Conservation (phyloP, 2,329 filamentous ascomycete species). For the Huntiella moniliformis region DNA sequence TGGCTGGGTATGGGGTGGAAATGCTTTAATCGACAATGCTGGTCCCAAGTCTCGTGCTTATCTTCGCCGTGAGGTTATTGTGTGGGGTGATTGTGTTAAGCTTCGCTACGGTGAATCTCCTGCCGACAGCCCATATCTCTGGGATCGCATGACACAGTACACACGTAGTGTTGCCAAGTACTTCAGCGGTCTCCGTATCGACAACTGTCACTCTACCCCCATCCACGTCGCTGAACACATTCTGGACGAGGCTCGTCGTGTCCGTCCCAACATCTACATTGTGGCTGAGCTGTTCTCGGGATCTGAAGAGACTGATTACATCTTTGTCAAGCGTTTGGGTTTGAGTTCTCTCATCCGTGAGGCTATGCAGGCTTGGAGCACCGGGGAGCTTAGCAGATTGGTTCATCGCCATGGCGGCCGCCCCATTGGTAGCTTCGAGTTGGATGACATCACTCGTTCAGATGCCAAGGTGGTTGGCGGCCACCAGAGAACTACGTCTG, state of each 20-base stretch:
- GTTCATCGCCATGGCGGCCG: conserved; percentile 87
- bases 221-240: conserved; percentile 89
- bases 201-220: conserved; percentile 95
- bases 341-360: conserved; percentile 85
- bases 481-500: conserved; percentile 15
- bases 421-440: conserved; percentile 90
- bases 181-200: conserved; percentile 87
- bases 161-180: conserved; percentile 84
- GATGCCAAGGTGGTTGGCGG: conserved; percentile 20
- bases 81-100: conserved; percentile 98
- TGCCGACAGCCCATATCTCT: conserved; percentile 78
- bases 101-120: conserved; percentile 68
- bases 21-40: conserved; percentile 84
- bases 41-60: conserved; percentile 83
- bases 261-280: conserved; percentile 75
- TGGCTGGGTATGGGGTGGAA: conserved; percentile 96
- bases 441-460: conserved; percentile 61
- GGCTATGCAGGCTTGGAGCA: conserved; percentile 97
- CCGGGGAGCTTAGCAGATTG: conserved; percentile 74
- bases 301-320: conserved; percentile 86
- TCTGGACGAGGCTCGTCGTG: conserved; percentile 74
- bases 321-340: conserved; percentile 85
- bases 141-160: conserved; percentile 91
- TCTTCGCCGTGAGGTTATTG: conserved; percentile 84
- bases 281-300: conserved; percentile 93